A percentile compares a stretch with the other conserved stretches of the same genome.
Conservation (phyloP, 441 rosid genomes). For the Populus tomentosa region DNA sequence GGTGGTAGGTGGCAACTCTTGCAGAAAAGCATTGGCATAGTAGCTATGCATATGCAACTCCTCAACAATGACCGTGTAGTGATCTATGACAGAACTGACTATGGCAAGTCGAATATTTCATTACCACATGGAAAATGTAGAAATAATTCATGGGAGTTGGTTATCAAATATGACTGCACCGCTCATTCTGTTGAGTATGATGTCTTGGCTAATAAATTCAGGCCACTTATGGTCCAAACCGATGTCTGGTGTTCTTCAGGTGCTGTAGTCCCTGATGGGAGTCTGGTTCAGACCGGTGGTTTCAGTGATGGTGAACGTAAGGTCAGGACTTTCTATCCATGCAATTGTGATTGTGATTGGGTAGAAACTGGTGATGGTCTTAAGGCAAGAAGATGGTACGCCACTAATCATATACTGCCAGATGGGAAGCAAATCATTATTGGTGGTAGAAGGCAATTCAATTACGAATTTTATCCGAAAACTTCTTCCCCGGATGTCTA, state of each 20-base stretch:
- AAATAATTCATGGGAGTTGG: constrained; percentile 23
- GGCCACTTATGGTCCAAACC: constrained; percentile 69
- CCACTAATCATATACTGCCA: constrained; percentile 65
- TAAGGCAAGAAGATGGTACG: constrained; percentile 64
- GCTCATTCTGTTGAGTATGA: constrained; percentile 84
- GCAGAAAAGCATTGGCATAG: constrained; percentile 62
- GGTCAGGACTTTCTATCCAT: constrained; percentile 52
- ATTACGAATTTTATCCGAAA: constrained; percentile 59
- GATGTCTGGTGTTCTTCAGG: constrained; percentile 97
- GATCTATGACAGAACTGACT: constrained; percentile 83
- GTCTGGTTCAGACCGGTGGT: constrained; percentile 81
- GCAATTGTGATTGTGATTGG: constrained; percentile 61
- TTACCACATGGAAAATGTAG: constrained; percentile 62
- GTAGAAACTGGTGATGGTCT: constrained; percentile 46
- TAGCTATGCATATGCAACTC: constrained; percentile 96
- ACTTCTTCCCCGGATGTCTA: constrained; percentile 10
- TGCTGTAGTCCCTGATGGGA: constrained; percentile 55
- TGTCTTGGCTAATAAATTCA: constrained; percentile 38
- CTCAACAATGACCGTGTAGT: constrained; percentile 69
- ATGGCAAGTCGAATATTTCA: constrained; percentile 66
- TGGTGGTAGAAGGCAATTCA: constrained; percentile 80
- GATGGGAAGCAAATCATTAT: constrained; percentile 63
- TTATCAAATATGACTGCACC: constrained; percentile 49
- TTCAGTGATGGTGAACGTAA: constrained; percentile 70
- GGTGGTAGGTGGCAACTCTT: constrained; percentile 50